Base-by-base conservation (phyloP, 805 yeast species). In the Sugiyamaella chiloensis region DNA sequence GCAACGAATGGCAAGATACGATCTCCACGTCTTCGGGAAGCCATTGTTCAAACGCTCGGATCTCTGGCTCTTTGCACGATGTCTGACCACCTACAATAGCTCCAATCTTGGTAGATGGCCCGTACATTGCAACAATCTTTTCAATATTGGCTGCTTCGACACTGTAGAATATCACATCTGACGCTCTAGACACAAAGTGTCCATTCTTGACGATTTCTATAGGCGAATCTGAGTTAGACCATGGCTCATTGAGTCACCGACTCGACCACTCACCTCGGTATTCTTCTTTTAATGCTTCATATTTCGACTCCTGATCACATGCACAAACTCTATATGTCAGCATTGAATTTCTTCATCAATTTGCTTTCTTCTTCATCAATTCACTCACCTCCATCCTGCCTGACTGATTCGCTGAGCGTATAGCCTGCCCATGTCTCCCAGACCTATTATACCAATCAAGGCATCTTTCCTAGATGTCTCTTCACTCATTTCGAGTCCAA, bases 21-120 rank as follows among this genome's bases (percentile, higher is more conserved):
- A 93, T 91, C 39, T 87, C 85, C 3, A 81, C 83, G 67, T 93
- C 98, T 0, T 59, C 50, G 0, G 98, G 97, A 26, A 88, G 64
- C 55, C 76, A 68, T 39, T 72, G 70, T 57, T 89, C 96, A 63
- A 93, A 87, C 0, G 97, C 96, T 12, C 67, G 73, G 23, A 93
- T 84, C 62, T 93, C 99, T 0, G 95, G 95, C 21, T 79, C 82
- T 61, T 93, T 93, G 67, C 98, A 91, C 7, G 96, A 86, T 0
- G 99, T 90, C 66, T 93, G 99, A 5, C 99, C 99, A n/a, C 98
- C 99, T 4, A 93, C 96, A 35, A 90, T 79, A 2, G 95, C 85
- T 2, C 95, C 95, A 2, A 81, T 67, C 62, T 91, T 91, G 3
- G 96, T 81, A 0, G 71, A 84, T 0, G 96, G 91, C 0, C 96